Base-by-base conservation (phyloP, 192 early-diverging fungal species). In the Coemansia sp. region DNA sequence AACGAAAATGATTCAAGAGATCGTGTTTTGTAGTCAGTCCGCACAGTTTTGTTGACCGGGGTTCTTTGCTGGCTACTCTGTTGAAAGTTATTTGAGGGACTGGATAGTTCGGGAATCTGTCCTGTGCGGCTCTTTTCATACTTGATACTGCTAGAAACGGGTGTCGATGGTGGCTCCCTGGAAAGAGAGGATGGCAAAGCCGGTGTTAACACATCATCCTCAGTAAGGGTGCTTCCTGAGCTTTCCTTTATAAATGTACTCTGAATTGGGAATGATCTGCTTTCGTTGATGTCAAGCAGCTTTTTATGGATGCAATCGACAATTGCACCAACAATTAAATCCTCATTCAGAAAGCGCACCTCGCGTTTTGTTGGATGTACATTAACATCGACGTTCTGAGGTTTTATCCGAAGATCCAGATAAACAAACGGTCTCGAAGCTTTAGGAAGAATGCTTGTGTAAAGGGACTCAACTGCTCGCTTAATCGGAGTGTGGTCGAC, bases 291-390 rank as follows among this genome's bases (percentile, higher is more conserved):
- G 45, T 80, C 84, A 6, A 86, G 87, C 18, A 99, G 73, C 48
- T 77, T 78, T 19, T 87, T 79, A 64, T 91, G 88, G 21, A 98
- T 86, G 13, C 73, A 77, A 46, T 90, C 91, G 43, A 87, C 83
- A 3, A 99, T 79, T 0, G 71, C 67, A 11, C 85, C 85, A 41
- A 96, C 85, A 16, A 98, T 87, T 15, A 82, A 71, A 40, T 99
- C 95, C 66, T 98, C 91, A 76, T 98, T 87, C 71, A 99, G 76
- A 67, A 99, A 98, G 48, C 92, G 90, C 26, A 98, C 94, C 83
- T 96, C 91, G 8, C 90, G 86, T 66, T 99, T 99, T 39, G 98
- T 97, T 1, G 98, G 96, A 77, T 98, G 98, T 1, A 99, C 94
- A 74, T 99, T 99, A 2, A 99, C 98, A 72, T 99, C 98, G 4